Evolutionary conservation across 805 yeast genomes (phyloP).

Genomic region (Starmerella gropengiesseri): DNA sequence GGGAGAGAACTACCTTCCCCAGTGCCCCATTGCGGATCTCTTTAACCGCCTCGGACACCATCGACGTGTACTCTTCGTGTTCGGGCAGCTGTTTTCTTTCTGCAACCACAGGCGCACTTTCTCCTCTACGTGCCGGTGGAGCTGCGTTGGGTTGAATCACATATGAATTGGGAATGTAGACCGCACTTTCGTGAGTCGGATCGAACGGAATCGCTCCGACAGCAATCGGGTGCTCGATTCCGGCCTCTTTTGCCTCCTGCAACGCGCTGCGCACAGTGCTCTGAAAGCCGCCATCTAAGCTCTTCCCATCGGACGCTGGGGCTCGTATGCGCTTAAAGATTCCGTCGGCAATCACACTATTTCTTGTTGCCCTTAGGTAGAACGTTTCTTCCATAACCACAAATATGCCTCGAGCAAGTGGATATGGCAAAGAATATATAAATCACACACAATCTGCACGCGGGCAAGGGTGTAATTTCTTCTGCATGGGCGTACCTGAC

Average conservation of each 20-base stretch:
- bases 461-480: no score
- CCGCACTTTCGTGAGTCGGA: slow-evolving; percentile 6
- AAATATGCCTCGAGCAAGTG: no score
- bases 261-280: slow-evolving; percentile 1
- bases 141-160: neutral
- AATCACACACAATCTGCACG: no score
- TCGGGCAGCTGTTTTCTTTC: neutral
- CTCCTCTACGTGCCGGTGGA: neutral
- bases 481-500: no score
- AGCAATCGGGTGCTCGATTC: slow-evolving; percentile 13
- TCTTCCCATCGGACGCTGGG: slow-evolving; percentile 13
- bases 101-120: neutral
- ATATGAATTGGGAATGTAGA: slow-evolving; percentile 12
- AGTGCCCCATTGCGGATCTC: slow-evolving; percentile 5
- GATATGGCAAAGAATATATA: no score
- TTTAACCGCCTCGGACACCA: slow-evolving; percentile 10
- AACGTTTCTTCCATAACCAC: neutral
- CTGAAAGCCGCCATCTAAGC: slow-evolving; percentile 9
- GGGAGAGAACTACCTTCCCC: slow-evolving; percentile 16
- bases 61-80: slow-evolving; percentile 10
- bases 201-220: slow-evolving; percentile 19
- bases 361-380: slow-evolving; percentile 1
- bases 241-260: slow-evolving; percentile 6
- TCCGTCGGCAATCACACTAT: slow-evolving; percentile 7
- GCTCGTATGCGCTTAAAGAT: slow-evolving; percentile 7